These are phyloP conservation scores for Cutaneotrichosporon sp. DNA, from an alignment of 1,284 basidiomycete genomes.

Conservation along the genomic window DNA sequence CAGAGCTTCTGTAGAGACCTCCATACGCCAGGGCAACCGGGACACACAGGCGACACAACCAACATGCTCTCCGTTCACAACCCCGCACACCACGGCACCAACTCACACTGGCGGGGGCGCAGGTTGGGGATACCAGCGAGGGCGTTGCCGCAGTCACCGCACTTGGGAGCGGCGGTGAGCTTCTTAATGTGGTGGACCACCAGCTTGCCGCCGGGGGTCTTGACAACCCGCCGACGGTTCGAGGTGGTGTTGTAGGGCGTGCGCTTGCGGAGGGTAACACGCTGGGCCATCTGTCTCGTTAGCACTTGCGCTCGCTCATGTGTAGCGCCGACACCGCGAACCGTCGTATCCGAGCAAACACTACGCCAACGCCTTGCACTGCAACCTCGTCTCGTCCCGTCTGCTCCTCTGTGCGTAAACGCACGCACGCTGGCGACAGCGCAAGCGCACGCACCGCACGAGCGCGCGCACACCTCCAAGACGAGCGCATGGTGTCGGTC, in stretches of 20 bases:
- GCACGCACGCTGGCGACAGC: too few relatives aligned
- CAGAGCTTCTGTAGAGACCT: too few relatives aligned
- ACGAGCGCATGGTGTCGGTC: not conserved
- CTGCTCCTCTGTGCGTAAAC: too few relatives aligned
- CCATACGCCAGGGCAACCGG: too few relatives aligned
- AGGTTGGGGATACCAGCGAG: conserved; percentile 90
- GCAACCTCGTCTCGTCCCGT: too few relatives aligned
- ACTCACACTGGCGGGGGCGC: conserved; percentile 71
- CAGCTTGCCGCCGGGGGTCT: conserved; percentile 68
- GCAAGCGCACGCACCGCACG: too few relatives aligned
- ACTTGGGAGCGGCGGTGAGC: conserved; percentile 70
- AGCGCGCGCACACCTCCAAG: not conserved
- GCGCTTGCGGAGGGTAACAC: conserved; percentile 98
- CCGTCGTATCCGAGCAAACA: not conserved
- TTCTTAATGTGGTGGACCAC: conserved; percentile 52
- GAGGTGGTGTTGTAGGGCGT: conserved; percentile 98
- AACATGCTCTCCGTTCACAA: not conserved
- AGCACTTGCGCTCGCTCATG: not conserved
- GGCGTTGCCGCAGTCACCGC: conserved; percentile 90
- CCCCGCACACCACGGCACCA: not conserved
- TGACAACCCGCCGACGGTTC: conserved; percentile 88
- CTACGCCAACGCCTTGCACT: not conserved
- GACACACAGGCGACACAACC: too few relatives aligned
- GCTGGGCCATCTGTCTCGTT: conserved; percentile 77
- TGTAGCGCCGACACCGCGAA: not conserved